phyloP scores from a whole-genome alignment of 73 alveolate species.

The Urostyla sp. region DNA sequence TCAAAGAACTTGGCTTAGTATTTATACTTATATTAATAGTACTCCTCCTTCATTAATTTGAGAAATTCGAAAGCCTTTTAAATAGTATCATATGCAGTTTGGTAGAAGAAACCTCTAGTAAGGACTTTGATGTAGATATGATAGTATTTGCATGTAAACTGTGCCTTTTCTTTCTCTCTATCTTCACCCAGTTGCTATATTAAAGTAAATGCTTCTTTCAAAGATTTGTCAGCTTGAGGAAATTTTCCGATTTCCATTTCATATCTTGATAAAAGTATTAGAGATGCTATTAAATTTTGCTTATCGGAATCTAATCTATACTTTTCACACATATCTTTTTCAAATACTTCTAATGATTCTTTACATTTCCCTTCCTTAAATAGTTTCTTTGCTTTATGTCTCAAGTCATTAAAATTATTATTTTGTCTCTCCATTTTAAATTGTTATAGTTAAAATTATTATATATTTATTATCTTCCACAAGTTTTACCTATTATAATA shows the following conservation, averaged over 20 bases:
- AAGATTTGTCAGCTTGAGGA: constrained; percentile 6
- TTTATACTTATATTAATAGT: not conserved
- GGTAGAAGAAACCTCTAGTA: not conserved
- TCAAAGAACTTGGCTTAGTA: constrained; percentile 25
- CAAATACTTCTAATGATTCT: not conserved
- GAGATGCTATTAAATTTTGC: not conserved
- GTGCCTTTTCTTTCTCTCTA: not conserved
- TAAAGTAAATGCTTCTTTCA: not conserved
- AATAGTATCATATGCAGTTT: constrained; percentile 2
- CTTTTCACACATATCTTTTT: not conserved
- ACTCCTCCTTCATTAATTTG: not conserved
- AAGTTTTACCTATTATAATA: no score
- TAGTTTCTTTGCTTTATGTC: not conserved
- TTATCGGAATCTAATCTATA: not conserved
- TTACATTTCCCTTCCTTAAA: not conserved
- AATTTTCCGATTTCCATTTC: constrained; percentile 19
- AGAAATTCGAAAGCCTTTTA: not conserved
- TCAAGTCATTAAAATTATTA: no score
- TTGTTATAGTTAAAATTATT: no score
- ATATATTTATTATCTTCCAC: no score
- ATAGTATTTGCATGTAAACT: constrained; percentile 10
- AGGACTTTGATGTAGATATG: constrained; percentile 2
- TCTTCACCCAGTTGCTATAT: not conserved
- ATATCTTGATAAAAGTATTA: constrained; percentile 3
- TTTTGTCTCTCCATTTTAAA: no score